Conservation (phyloP, 148 eudicot species). For the Amaranthus cruentus region DNA sequence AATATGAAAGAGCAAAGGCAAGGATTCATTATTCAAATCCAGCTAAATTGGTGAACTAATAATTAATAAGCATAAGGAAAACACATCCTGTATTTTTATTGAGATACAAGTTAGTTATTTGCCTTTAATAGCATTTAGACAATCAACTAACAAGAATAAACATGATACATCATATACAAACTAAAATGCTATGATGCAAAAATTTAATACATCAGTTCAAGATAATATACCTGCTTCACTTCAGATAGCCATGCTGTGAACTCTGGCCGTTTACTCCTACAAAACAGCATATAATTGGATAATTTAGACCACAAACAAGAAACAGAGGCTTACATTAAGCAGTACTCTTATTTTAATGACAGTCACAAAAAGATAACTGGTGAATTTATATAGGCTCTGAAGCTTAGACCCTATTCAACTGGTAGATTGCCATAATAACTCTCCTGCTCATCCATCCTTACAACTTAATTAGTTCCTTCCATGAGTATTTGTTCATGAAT, state of each 20-base stretch:
- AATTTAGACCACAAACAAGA: background rate
- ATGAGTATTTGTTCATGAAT: too few species aligned
- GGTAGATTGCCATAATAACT: too few species aligned
- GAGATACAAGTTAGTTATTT: background rate
- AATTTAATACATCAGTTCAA: slow-evolving; percentile 1
- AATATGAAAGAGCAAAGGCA: background rate
- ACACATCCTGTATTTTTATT: background rate
- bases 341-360: background rate
- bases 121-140: background rate
- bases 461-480: too few species aligned
- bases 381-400: background rate
- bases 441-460: too few species aligned
- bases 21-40: background rate
- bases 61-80: background rate
- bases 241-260: slow-evolving; percentile 89
- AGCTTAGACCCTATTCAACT: background rate
- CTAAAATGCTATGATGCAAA: background rate
- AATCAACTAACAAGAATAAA: background rate
- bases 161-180: background rate
- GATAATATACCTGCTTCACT: slow-evolving; percentile 67
- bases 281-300: slow-evolving; percentile 15
- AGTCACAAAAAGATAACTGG: background rate
- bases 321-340: background rate
- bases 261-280: slow-evolving; percentile 93
- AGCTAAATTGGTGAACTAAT: background rate